phyloP scores from a whole-genome alignment of 2,329 filamentous ascomycete species.

The Monosporascus sp. region DNA sequence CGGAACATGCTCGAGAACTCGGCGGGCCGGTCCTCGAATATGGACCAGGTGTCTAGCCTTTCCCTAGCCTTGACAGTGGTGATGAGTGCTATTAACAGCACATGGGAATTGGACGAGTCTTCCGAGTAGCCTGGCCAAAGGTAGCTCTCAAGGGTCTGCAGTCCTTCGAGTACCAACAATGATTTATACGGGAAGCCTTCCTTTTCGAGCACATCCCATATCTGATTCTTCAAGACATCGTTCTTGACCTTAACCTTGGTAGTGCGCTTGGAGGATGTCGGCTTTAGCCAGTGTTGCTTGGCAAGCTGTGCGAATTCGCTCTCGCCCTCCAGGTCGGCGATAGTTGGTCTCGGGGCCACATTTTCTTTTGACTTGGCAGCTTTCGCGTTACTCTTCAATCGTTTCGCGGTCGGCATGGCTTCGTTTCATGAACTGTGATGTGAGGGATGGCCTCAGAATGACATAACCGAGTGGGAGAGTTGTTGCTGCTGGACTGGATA shows the following conservation, averaged over 20 bases:
- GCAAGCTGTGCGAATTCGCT: slow-evolving; percentile 72
- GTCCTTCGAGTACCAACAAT: slow-evolving; percentile 77
- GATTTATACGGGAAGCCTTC: slow-evolving; percentile 73
- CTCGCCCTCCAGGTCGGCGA: slow-evolving; percentile 66
- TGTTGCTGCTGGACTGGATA: no score
- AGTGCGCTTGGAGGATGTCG: slow-evolving; percentile 43
- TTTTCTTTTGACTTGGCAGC: slow-evolving; percentile 33
- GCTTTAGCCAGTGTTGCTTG: slow-evolving; percentile 76
- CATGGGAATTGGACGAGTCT: slow-evolving; percentile 85
- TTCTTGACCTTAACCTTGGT: slow-evolving; percentile 71
- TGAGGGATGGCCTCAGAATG: neutral
- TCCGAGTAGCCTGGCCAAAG: slow-evolving; percentile 92
- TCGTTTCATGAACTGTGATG: neutral
- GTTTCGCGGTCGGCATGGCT: slow-evolving; percentile 55
- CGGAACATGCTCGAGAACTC: slow-evolving; percentile 89
- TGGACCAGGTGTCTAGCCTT: slow-evolving; percentile 77
- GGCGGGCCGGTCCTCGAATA: slow-evolving; percentile 70
- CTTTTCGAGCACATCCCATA: slow-evolving; percentile 85
- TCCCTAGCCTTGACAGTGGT: slow-evolving; percentile 85
- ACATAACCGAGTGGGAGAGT: neutral
- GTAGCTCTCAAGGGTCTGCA: slow-evolving; percentile 89
- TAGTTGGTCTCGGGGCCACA: slow-evolving; percentile 52
- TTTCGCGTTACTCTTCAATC: slow-evolving; percentile 47
- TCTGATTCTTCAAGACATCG: slow-evolving; percentile 76
- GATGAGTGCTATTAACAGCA: slow-evolving; percentile 79